Evolutionary conservation across 305 asterid species (phyloP).

Genomic region (Solanum hybrid): DNA sequence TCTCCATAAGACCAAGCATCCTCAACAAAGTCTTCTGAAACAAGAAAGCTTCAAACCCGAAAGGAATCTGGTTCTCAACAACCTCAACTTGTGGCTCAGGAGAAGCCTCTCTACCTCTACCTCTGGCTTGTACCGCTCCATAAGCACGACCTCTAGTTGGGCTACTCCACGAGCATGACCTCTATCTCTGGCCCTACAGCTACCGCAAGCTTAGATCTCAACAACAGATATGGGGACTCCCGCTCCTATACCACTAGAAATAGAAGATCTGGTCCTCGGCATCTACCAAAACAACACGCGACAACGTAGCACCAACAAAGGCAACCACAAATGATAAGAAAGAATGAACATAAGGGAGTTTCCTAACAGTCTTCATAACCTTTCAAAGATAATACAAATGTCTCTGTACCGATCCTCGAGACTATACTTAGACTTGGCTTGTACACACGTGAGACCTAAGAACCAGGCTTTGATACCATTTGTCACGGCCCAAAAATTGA

Average conservation of each 20-base stretch:
- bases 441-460: background rate
- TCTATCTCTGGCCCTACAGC: background rate
- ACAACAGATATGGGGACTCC: no score
- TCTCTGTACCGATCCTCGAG: background rate
- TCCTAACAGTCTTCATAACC: background rate
- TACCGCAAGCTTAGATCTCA: background rate
- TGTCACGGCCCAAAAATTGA: background rate
- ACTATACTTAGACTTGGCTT: background rate
- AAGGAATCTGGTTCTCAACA: background rate
- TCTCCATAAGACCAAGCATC: background rate
- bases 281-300: no score
- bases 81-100: background rate
- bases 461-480: background rate
- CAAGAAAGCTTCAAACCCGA: background rate
- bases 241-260: background rate
- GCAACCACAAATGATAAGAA: background rate
- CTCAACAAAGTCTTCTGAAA: background rate
- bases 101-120: background rate
- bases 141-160: background rate
- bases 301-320: background rate
- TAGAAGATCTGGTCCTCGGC: background rate
- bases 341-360: background rate
- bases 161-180: background rate
- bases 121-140: background rate
- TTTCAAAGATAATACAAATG: background rate